Percentiles rank a stretch among this genome's conserved stretches.
Evolutionary conservation across 352 stramenopile genomes (phyloP).

Genomic region (Phytopythium litorale): DNA sequence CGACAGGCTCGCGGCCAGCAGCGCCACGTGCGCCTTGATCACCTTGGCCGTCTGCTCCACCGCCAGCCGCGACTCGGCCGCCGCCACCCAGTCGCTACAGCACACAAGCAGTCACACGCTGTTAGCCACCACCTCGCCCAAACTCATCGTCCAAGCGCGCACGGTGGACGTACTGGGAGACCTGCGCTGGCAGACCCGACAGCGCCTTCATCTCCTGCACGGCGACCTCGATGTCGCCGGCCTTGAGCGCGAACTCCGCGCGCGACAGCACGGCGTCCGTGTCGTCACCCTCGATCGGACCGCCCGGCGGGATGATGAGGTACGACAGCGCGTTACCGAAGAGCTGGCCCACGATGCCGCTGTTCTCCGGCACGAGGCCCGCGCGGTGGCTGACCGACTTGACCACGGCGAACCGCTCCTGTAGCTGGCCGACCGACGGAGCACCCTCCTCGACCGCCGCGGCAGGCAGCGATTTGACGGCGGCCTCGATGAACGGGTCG

Average conservation of each 20-base stretch:
- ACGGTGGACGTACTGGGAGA: constrained; percentile 38
- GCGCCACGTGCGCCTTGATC: constrained; percentile 76
- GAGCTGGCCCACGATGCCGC: constrained; percentile 65
- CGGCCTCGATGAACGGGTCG: constrained; percentile 69
- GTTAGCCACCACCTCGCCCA: neutral
- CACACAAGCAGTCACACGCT: neutral
- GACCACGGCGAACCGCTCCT: constrained; percentile 81
- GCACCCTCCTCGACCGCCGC: constrained; percentile 61
- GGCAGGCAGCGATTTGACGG: constrained; percentile 58
- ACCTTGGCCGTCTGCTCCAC: constrained; percentile 83
- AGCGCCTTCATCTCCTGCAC: constrained; percentile 68
- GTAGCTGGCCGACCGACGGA: constrained; percentile 69
- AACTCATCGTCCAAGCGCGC: neutral
- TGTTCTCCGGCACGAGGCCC: constrained; percentile 63
- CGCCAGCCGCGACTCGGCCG: constrained; percentile 66
- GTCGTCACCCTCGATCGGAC: constrained; percentile 66
- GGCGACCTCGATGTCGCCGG: constrained; percentile 70
- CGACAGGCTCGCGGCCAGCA: constrained; percentile 79
- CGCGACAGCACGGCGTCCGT: constrained; percentile 76
- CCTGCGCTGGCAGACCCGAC: constrained; percentile 54
- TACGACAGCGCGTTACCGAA: constrained; percentile 68
- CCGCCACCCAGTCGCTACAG: constrained; percentile 61
- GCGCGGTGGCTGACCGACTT: constrained; percentile 67
- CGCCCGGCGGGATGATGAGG: constrained; percentile 73
- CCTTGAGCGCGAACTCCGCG: constrained; percentile 79